These are phyloP conservation scores for Parastagonospora nodorum DNA, from an alignment of 2,329 filamentous ascomycete genomes.

Conservation along the genomic window DNA sequence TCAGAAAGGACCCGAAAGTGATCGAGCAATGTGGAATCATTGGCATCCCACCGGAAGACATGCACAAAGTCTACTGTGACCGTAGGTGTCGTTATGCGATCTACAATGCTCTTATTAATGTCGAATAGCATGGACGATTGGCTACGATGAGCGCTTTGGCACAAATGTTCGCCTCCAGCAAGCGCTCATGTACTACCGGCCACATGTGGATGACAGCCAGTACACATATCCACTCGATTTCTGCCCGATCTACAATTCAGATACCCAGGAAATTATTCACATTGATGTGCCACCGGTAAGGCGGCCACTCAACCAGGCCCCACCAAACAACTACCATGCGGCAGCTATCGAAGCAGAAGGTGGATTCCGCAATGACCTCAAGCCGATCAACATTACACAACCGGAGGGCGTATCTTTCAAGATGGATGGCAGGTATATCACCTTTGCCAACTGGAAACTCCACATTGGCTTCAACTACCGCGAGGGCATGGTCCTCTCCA, in stretches of 20 bases:
- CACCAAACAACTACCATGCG: slow-evolving; percentile 80
- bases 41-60: slow-evolving; percentile 79
- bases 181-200: slow-evolving; percentile 93
- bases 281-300: slow-evolving; percentile 83
- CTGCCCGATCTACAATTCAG: slow-evolving; percentile 86
- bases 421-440: slow-evolving; percentile 72
- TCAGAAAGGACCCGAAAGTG: slow-evolving; percentile 79
- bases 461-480: slow-evolving; percentile 95
- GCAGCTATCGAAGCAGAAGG: slow-evolving; percentile 72
- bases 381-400: slow-evolving; percentile 86
- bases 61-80: slow-evolving; percentile 96
- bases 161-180: slow-evolving; percentile 81
- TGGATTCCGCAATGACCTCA: slow-evolving; percentile 78
- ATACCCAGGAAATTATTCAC: slow-evolving; percentile 76
- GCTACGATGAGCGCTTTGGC: slow-evolving; percentile 89
- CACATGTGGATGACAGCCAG: slow-evolving; percentile 82
- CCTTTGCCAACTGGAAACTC: slow-evolving; percentile 93
- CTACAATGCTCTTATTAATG: background rate
- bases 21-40: slow-evolving; percentile 88
- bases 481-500: slow-evolving; percentile 87
- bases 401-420: slow-evolving; percentile 88
- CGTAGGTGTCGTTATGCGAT: slow-evolving; percentile 56
- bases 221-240: slow-evolving; percentile 93
- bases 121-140: slow-evolving; percentile 80
- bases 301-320: slow-evolving; percentile 72